These are phyloP conservation scores for Scedosporium dehoogii DNA, from an alignment of 2,329 filamentous ascomycete species.

Conservation along the genomic window DNA sequence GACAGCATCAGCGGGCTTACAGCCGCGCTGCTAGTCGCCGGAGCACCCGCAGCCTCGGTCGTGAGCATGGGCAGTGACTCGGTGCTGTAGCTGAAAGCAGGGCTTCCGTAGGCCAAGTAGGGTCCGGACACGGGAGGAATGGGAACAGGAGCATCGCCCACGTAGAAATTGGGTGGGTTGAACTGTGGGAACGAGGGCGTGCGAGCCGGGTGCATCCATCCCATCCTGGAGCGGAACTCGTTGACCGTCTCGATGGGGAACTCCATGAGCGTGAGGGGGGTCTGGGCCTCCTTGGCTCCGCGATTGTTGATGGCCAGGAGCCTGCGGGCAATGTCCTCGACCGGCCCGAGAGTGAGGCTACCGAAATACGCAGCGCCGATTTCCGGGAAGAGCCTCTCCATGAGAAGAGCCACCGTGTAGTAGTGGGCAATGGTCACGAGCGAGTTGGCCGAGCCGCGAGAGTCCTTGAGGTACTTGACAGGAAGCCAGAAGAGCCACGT, in stretches of 20 bases:
- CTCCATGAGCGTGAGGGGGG: slow-evolving; percentile 59
- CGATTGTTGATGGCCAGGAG: slow-evolving; percentile 58
- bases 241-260: slow-evolving; percentile 60
- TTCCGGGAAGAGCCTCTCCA: slow-evolving; percentile 87
- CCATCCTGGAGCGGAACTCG: slow-evolving; percentile 60
- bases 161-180: slow-evolving; percentile 43
- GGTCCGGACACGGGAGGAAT: slow-evolving; percentile 29
- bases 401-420: slow-evolving; percentile 76
- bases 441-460: slow-evolving; percentile 64
- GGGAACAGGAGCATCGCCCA: slow-evolving; percentile 30
- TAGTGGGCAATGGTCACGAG: slow-evolving; percentile 82
- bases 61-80: slow-evolving; percentile 50
- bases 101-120: slow-evolving; percentile 45
- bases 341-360: slow-evolving; percentile 65
- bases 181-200: slow-evolving; percentile 54
- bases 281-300: slow-evolving; percentile 42
- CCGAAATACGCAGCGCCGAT: slow-evolving; percentile 84
- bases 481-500: slow-evolving; percentile 97
- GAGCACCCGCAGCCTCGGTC: slow-evolving; percentile 33
- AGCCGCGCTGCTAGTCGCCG: slow-evolving; percentile 39
- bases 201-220: slow-evolving; percentile 51
- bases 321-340: slow-evolving; percentile 77
- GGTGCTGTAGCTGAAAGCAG: slow-evolving; percentile 53
- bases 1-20: slow-evolving; percentile 27
- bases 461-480: slow-evolving; percentile 69